Evolutionary conservation across 2,329 filamentous ascomycete species (phyloP), one percentile per base, ranked within the genome.

Genomic region (Madurella mycetomatis): DNA sequence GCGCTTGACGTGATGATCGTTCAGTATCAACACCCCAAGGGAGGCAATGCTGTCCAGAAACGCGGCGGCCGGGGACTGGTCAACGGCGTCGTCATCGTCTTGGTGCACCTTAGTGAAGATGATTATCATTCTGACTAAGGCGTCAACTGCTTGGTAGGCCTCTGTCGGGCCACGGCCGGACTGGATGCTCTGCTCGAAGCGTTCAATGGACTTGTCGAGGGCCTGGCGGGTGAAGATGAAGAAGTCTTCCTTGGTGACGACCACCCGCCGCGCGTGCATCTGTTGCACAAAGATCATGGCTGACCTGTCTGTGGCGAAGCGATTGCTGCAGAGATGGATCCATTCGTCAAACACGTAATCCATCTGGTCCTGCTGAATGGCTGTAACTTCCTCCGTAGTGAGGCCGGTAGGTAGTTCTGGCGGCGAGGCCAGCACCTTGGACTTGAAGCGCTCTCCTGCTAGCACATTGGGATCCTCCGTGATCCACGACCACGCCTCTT

Each of bases 321-420:
- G 81, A 63, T 90, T 89, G 69, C 87, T 87, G 73, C 81, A 87
- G 8, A 96, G 80, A 56, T 87, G 85, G 30, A 92, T 82, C 94
- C 94, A 99, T 73, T 99, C 94, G 42, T 92, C 91, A 65, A 99
- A 96, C 17, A 96, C 81, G 67, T 99, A 97, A 63, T 95, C 90
- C 72, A 95, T 84, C 69, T 96, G 90, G 58, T 95, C 90, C 58
- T 85, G 83, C 62, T 85, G 85, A 32, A 82, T 77, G 40, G 74
- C 69, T 15, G 76, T 72, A 47, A 83, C 79, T 53, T 86, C 82
- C 18, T 79, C 82, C 31, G 77, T 72, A 49, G 78, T 70, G 51
- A 78, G 70, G 60, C 78, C 76, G 48, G 75, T 68, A 57, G 67
- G 58, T 8, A 72, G 68, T 39, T 72, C 70, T 2, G 71, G 62